Evolutionary conservation across 202 grass and related monocot species (phyloP).

Genomic region (Miscanthus sacchariflorus): DNA sequence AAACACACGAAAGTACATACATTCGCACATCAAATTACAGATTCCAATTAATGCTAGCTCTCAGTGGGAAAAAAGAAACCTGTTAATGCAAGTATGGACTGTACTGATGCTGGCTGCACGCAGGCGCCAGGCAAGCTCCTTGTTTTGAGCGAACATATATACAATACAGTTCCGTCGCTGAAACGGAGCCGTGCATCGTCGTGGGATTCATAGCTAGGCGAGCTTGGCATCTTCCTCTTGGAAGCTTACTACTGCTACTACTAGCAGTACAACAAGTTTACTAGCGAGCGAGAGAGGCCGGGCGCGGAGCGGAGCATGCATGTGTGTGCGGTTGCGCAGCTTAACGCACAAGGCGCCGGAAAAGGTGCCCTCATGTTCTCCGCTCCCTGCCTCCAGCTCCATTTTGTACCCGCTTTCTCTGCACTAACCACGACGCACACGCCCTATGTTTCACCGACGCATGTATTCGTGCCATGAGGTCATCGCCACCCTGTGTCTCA

Average conservation of each 20-base stretch:
- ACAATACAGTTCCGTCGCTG: constrained; percentile 52
- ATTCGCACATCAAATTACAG: not conserved
- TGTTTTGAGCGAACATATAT: constrained; percentile 43
- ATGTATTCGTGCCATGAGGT: not conserved
- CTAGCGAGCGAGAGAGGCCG: not conserved
- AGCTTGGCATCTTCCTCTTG: constrained; percentile 50
- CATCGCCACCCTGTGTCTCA: constrained; percentile 14
- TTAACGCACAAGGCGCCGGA: constrained; percentile 61
- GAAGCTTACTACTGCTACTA: constrained; percentile 11
- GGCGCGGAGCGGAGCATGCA: not conserved
- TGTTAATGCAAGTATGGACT: not conserved
- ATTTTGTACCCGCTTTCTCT: not conserved
- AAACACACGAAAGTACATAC: not conserved
- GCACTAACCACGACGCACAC: not conserved
- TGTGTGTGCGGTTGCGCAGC: constrained; percentile 28
- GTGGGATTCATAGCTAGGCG: constrained; percentile 48
- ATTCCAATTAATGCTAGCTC: constrained; percentile 10
- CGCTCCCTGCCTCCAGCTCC: not conserved
- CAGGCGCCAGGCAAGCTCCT: constrained; percentile 25
- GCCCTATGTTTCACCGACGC: constrained; percentile 40
- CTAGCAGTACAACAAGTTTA: not conserved
- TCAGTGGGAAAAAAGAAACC: not conserved
- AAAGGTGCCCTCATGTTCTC: constrained; percentile 58
- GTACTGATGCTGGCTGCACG: not conserved
- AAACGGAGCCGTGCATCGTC: constrained; percentile 41